Percentiles rank a stretch among this genome's conserved stretches.
These are phyloP conservation scores for Polygonum maritimum DNA, from an alignment of 148 eudicot genomes.

Conservation along the genomic window DNA sequence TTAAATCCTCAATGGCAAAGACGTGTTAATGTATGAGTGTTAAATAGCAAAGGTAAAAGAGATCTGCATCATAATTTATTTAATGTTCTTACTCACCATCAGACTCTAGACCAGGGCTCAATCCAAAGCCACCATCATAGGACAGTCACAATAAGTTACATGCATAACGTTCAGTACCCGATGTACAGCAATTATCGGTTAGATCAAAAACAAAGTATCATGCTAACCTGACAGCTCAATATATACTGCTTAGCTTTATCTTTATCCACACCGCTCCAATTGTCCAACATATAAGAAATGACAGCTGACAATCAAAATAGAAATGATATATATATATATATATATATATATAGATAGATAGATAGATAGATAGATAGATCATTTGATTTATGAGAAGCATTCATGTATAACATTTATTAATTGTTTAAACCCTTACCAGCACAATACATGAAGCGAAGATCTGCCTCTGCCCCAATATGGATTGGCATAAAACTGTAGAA, in stretches of 20 bases:
- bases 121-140: slow-evolving; percentile 96
- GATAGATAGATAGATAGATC: no score
- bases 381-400: not conserved
- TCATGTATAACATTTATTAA: not conserved
- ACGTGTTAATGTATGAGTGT: not conserved
- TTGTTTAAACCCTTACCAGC: slow-evolving; percentile 48
- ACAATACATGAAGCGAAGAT: slow-evolving; percentile 85
- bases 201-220: slow-evolving; percentile 5
- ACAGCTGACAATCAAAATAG: slow-evolving; percentile 47
- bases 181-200: not conserved
- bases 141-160: slow-evolving; percentile 45
- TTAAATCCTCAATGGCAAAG: not conserved
- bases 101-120: slow-evolving; percentile 89
- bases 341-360: no score
- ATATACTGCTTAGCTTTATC: slow-evolving; percentile 80
- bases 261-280: slow-evolving; percentile 84
- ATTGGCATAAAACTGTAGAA: slow-evolving; percentile 74
- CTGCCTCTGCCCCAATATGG: slow-evolving; percentile 82
- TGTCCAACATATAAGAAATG: slow-evolving; percentile 64
- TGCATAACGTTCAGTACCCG: slow-evolving; percentile 1
- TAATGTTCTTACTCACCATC: slow-evolving; percentile 61
- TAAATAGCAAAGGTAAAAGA: not conserved
- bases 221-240: slow-evolving; percentile 66
- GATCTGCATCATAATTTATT: not conserved
- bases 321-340: not conserved